Base-by-base conservation (phyloP, 2,329 filamentous ascomycete species). In the Colletotrichum coccodes region DNA sequence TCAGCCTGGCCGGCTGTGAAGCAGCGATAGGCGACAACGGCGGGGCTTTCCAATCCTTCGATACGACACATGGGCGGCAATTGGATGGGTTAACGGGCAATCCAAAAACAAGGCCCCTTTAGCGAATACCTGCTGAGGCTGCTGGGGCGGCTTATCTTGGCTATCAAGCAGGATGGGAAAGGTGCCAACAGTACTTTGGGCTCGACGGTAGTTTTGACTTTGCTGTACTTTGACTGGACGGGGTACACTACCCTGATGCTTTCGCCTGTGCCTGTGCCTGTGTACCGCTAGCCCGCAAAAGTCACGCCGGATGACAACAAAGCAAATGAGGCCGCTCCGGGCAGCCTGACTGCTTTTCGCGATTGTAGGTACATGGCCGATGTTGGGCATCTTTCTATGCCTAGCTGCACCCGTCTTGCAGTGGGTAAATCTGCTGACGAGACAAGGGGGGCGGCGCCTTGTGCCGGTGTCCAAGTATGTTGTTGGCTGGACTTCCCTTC, bases 11-110 rank as follows among this genome's bases (percentile, higher is more conserved):
- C 12, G 44, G 14, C 14, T 32, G 26, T 21, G 18, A 50, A 40
- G 26, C 36, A 44, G 40, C n/a, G 8, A 58, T 23, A 18, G 28
- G 18, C 54, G n/a, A 21, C 23, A 32, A 14, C 44, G 44, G 46
- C 3, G 57, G 23, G 44, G 28, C 42, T 60, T 26, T 38, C 34
- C n/a, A 9, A 30, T 34, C 23, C 23, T 38, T 38, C 42, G 28
- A 64, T 64, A 57, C 60, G 53, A 57, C 38, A 58, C 23, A 32
- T n/a, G 44, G 21, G 38, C 46, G 11, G 36, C 61, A 38, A 64
- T 6, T 64, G 49, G 49, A 23, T 18, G 26, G 28, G n/a, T 34
- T 47, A 60, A 34, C 34, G 44, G 23, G 32, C 26, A 32, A 26
- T 14, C 34, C 11, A 12, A 46, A 58, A 21, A 32, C 23, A 49